phyloP scores from a whole-genome alignment of 495 filamentous ascomycete species.

The Tuber magnatum region DNA sequence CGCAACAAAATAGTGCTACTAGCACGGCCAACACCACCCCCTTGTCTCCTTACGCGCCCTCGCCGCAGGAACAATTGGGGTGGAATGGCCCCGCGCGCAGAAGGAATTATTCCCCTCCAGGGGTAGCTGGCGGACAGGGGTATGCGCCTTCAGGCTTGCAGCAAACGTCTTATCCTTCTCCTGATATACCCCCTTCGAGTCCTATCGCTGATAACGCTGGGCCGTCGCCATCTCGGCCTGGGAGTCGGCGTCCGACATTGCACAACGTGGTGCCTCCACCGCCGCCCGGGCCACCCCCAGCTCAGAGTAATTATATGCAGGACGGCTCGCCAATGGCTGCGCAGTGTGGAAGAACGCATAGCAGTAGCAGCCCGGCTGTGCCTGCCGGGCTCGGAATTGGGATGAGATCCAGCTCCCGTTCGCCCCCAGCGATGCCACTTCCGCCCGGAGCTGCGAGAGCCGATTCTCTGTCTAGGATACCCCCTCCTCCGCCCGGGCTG shows the following conservation, averaged over 20 bases:
- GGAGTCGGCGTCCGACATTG: slow-evolving; percentile 10
- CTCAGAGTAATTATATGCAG: slow-evolving; percentile 8
- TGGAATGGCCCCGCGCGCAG: slow-evolving; percentile 25
- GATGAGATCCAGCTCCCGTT: slow-evolving; percentile 22
- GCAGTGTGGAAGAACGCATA: slow-evolving; percentile 20
- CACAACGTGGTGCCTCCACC: slow-evolving; percentile 33
- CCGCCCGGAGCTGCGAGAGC: slow-evolving; percentile 19
- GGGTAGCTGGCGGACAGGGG: slow-evolving; percentile 16
- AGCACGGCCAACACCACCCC: slow-evolving; percentile 37
- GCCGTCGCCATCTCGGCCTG: slow-evolving; percentile 15
- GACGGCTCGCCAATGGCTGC: slow-evolving; percentile 29
- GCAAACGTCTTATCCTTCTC: slow-evolving; percentile 29
- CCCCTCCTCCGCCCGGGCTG: slow-evolving; percentile 36
- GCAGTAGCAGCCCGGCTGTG: slow-evolving; percentile 21
- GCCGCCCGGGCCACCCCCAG: slow-evolving; percentile 36
- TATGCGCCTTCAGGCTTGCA: slow-evolving; percentile 33
- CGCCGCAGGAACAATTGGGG: slow-evolving; percentile 21
- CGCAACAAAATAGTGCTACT: slow-evolving; percentile 20
- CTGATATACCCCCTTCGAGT: slow-evolving; percentile 19
- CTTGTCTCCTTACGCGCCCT: slow-evolving; percentile 26
- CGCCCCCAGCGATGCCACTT: slow-evolving; percentile 15
- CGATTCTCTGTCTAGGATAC: slow-evolving; percentile 30
- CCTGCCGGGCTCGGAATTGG: slow-evolving; percentile 28
- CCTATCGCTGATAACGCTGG: slow-evolving; percentile 17
- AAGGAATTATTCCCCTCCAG: slow-evolving; percentile 33